Conservation (phyloP, 2,329 filamentous ascomycete genomes). For the Huntiella moniliformis region DNA sequence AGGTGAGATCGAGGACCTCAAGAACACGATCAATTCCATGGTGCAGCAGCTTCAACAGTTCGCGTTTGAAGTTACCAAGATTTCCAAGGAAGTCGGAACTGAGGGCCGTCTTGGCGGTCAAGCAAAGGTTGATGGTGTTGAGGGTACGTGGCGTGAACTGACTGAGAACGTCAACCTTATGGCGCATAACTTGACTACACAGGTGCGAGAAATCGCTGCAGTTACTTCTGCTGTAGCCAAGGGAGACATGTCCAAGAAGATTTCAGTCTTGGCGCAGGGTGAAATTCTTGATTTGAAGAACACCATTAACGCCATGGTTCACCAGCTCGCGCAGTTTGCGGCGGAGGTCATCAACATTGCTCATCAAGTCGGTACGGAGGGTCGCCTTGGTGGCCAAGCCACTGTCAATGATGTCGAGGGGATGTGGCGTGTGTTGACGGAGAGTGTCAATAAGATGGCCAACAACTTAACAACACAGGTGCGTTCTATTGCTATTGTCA, state of each 20-base stretch:
- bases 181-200: conserved; percentile 65
- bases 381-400: conserved; percentile 36
- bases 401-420: conserved; percentile 91
- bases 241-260: conserved; percentile 69
- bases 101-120: conserved; percentile 25
- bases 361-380: conserved; percentile 30
- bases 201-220: conserved; percentile 71
- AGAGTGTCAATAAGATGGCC: conserved; percentile 61
- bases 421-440: conserved; percentile 89
- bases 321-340: conserved; percentile 66
- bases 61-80: conserved; percentile 87
- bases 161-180: conserved; percentile 67
- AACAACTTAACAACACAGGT: conserved; percentile 71
- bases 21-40: conserved; percentile 25
- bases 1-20: conserved; percentile 36
- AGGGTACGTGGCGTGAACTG: conserved; percentile 91
- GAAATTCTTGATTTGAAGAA: conserved; percentile 71
- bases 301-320: conserved; percentile 80
- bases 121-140: conserved; percentile 85
- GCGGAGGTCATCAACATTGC: conserved; percentile 70
- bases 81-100: conserved; percentile 30
- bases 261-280: conserved; percentile 60
- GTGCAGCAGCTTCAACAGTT: conserved; percentile 95
- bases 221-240: conserved; percentile 71
- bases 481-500: conserved; percentile 69